A percentile compares a stretch with the other conserved stretches of the same genome.
Evolutionary conservation across 2,329 filamentous ascomycete genomes (phyloP).

Genomic region (Beauveria rudraprayagi): DNA sequence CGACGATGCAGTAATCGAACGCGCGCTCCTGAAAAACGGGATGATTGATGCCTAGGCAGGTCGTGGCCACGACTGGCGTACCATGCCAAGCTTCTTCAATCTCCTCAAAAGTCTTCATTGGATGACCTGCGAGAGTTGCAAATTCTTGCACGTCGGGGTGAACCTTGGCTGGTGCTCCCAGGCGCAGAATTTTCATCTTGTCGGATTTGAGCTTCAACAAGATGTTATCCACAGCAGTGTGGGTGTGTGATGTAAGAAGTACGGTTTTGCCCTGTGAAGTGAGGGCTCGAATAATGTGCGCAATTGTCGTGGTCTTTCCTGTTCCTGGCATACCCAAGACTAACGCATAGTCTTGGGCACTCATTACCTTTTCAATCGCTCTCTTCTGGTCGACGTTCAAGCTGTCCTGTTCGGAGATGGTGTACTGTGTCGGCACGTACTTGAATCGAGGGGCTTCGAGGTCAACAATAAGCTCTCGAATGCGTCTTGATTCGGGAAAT

Average conservation of each 20-base stretch:
- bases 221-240: conserved; percentile 97
- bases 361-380: conserved; percentile 93
- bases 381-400: conserved; percentile 82
- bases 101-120: conserved; percentile 71
- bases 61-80: conserved; percentile 85
- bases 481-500: conserved; percentile 59
- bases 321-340: conserved; percentile 98
- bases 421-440: conserved; percentile 52
- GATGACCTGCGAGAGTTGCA: conserved; percentile 66
- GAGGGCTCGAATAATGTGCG: conserved; percentile 88
- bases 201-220: conserved; percentile 81
- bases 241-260: conserved; percentile 88
- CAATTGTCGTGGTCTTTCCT: conserved; percentile 96
- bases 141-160: conserved; percentile 84
- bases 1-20: conserved; percentile 98
- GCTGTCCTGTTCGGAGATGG: conserved; percentile 51
- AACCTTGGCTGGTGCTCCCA: conserved; percentile 78
- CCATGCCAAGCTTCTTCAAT: conserved; percentile 77
- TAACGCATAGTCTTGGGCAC: conserved; percentile 89
- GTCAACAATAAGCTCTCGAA: conserved; percentile 76
- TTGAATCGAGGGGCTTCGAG: conserved; percentile 67
- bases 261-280: conserved; percentile 88
- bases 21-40: conserved; percentile 77
- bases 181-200: conserved; percentile 69
- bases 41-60: conserved; percentile 87